Evolutionary conservation across 106 monocot species (phyloP).

Genomic region (Acanthochlamys bracteata): DNA sequence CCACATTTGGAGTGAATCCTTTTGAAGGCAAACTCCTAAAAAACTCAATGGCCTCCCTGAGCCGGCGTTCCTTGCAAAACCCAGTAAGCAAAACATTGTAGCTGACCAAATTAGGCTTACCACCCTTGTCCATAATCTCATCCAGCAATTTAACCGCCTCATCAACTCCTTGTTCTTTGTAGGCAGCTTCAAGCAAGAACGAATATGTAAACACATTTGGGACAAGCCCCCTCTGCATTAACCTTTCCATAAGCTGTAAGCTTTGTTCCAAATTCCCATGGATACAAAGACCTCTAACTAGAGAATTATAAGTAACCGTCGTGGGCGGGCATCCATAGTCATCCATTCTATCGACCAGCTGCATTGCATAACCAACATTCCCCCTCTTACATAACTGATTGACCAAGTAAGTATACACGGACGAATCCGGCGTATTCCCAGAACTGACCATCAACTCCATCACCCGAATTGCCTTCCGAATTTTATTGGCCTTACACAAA

Average conservation of each 20-base stretch:
- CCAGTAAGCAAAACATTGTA: constrained; percentile 85
- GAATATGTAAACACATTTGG: constrained; percentile 79
- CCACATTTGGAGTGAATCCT: constrained; percentile 65
- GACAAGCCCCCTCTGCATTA: constrained; percentile 52
- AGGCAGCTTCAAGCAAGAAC: constrained; percentile 64
- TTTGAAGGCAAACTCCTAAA: constrained; percentile 47
- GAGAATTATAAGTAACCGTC: constrained; percentile 60
- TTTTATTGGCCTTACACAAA: constrained; percentile 57
- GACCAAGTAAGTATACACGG: constrained; percentile 48
- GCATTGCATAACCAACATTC: constrained; percentile 85
- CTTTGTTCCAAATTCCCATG: constrained; percentile 59
- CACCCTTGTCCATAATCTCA: constrained; percentile 68
- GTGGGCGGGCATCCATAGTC: constrained; percentile 45
- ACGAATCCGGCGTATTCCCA: constrained; percentile 26
- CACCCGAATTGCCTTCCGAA: constrained; percentile 64
- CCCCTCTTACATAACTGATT: constrained; percentile 76
- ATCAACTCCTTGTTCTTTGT: constrained; percentile 64
- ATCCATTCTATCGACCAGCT: constrained; percentile 76
- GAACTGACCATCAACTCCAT: constrained; percentile 59
- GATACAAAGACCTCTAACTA: constrained; percentile 64
- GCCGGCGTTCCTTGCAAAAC: constrained; percentile 63
- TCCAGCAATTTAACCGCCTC: constrained; percentile 59
- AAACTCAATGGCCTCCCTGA: constrained; percentile 45
- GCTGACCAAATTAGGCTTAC: constrained; percentile 65
- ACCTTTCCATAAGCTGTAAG: constrained; percentile 56